Percentiles rank a stretch among this genome's conserved stretches.
Evolutionary conservation across 73 alveolate species (phyloP).

Genomic region (Paramecium pentaurelia): DNA sequence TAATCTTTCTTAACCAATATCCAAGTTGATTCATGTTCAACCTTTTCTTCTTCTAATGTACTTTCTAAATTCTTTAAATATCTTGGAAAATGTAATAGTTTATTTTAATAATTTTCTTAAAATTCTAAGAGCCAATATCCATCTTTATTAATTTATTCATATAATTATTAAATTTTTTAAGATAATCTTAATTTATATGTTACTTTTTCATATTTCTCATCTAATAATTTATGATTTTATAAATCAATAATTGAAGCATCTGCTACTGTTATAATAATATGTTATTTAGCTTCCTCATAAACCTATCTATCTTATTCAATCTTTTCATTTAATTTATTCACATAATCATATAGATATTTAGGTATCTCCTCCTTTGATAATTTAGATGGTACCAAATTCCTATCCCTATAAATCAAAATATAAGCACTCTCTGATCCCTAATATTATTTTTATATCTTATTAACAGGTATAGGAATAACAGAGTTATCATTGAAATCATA

Average conservation of each 20-base stretch:
- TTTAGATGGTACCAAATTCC: constrained; percentile 16
- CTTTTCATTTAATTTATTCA: constrained; percentile 65
- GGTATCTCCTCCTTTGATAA: constrained; percentile 70
- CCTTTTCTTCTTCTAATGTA: constrained; percentile 1
- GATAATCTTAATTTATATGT: neutral
- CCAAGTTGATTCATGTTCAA: constrained; percentile 27
- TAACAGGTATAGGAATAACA: constrained; percentile 86
- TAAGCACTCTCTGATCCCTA: constrained; percentile 93
- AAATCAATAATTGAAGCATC: constrained; percentile 24
- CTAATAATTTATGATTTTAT: neutral
- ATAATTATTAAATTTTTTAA: neutral
- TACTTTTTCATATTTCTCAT: neutral
- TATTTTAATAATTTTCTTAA: neutral
- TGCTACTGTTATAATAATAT: constrained; percentile 59
- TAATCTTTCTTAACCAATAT: neutral
- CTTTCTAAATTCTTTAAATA: neutral
- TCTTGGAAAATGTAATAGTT: neutral
- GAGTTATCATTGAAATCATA: constrained; percentile 94
- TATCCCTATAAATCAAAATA: constrained; percentile 84
- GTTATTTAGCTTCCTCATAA: constrained; percentile 76
- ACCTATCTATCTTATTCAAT: constrained; percentile 68
- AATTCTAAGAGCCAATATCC: constrained; percentile 25
- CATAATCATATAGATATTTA: constrained; percentile 67
- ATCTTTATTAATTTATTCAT: constrained; percentile 18
- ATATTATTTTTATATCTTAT: constrained; percentile 81